These are phyloP conservation scores for Mycena polygramma DNA, from an alignment of 768 basidiomycete species.

Conservation along the genomic window DNA sequence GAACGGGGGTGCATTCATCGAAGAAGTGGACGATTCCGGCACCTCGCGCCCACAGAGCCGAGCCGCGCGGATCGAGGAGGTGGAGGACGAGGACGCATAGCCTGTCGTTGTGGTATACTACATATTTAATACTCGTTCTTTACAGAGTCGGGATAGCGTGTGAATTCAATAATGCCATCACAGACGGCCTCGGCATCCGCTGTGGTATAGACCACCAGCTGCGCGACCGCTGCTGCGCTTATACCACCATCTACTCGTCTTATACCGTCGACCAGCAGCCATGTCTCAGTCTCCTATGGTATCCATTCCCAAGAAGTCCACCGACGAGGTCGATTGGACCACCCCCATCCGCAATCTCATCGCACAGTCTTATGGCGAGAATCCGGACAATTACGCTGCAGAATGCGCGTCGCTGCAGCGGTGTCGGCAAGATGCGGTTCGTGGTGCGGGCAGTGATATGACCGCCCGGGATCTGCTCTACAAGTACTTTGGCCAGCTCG, in stretches of 20 bases:
- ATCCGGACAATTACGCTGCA: constrained; percentile 86
- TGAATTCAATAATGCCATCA: too few species aligned
- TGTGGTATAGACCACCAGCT: background rate
- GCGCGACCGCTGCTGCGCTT: constrained; percentile 9
- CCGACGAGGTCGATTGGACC: constrained; percentile 97
- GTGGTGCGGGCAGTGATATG: constrained; percentile 94
- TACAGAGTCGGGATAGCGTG: too few species aligned
- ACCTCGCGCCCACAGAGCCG: constrained; percentile 58
- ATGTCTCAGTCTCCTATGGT: constrained; percentile 93
- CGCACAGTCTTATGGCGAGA: constrained; percentile 93
- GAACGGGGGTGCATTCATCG: constrained; percentile 58
- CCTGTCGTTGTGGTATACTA: constrained; percentile 6
- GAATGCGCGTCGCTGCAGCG: constrained; percentile 90
- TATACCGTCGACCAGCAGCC: background rate
- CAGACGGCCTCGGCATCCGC: constrained; percentile 7
- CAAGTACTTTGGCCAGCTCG: constrained; percentile 99
- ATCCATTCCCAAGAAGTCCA: constrained; percentile 93
- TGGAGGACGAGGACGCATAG: constrained; percentile 56
- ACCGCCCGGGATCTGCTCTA: constrained; percentile 97
- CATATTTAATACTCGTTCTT: too few species aligned
- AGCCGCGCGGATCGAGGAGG: constrained; percentile 62
- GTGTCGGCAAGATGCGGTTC: constrained; percentile 95
- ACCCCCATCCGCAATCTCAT: constrained; percentile 88
- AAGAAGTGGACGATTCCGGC: constrained; percentile 61
- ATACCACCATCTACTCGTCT: background rate